phyloP scores from a whole-genome alignment of 106 monocot genomes.

The Dendrobium chrysotoxum region DNA sequence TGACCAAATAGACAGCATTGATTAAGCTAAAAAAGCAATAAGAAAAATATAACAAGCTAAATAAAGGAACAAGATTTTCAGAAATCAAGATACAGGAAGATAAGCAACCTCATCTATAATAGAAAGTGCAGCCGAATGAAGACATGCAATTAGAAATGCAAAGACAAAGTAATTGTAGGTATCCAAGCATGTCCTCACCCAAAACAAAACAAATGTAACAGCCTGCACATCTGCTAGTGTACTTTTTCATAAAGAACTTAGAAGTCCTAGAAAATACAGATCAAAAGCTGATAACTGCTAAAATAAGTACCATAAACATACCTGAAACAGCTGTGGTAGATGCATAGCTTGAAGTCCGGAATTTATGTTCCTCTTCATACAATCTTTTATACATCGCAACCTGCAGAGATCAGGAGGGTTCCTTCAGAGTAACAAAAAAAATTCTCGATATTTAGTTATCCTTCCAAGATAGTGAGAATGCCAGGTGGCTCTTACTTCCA shows the following conservation, averaged over 20 bases:
- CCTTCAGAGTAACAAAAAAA: not conserved
- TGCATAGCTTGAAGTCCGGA: conserved; percentile 20
- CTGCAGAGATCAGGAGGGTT: conserved; percentile 19
- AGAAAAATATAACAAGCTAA: not conserved
- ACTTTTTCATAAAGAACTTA: not conserved
- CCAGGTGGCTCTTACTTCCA: not conserved
- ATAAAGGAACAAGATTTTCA: not conserved
- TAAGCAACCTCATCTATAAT: not conserved
- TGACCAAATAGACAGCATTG: not conserved
- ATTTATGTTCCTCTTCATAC: conserved; percentile 75
- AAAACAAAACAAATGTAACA: not conserved
- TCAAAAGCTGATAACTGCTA: not conserved
- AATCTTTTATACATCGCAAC: conserved; percentile 96
- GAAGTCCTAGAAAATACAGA: not conserved
- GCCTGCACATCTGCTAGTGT: not conserved
- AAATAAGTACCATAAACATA: conserved; percentile 13
- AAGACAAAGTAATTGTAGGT: not conserved
- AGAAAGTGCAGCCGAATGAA: not conserved
- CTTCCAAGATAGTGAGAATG: not conserved
- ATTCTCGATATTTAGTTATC: not conserved
- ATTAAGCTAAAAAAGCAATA: not conserved
- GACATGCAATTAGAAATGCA: not conserved
- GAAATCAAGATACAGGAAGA: not conserved
- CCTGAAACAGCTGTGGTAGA: conserved; percentile 27
- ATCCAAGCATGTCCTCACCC: not conserved